Conservation (phyloP, 208 protist species). For the Acanthamoeba triangularis region DNA sequence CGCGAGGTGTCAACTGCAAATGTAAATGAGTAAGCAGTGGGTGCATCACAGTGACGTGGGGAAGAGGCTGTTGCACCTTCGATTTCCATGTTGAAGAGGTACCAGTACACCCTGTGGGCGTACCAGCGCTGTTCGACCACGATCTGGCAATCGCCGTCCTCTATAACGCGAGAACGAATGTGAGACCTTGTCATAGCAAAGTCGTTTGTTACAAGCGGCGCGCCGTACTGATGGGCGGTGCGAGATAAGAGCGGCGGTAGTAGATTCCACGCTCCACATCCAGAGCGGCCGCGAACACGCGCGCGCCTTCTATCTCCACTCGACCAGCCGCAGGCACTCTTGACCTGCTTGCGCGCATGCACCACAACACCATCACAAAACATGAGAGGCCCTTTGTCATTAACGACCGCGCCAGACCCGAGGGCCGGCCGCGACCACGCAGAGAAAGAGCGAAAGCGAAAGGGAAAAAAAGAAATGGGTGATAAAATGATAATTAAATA, state of each 20-base stretch:
- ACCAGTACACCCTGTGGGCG: slow-evolving; percentile 70
- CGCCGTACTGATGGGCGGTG: background rate
- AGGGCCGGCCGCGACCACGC: background rate
- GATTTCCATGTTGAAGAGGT: slow-evolving; percentile 67
- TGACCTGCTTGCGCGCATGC: slow-evolving; percentile 3
- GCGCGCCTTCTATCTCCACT: background rate
- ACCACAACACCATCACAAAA: background rate
- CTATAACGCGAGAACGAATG: background rate
- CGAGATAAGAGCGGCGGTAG: slow-evolving; percentile 35
- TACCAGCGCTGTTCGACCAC: slow-evolving; percentile 70
- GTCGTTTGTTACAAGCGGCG: too few species aligned
- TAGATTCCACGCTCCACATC: slow-evolving; percentile 55
- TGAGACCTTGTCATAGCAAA: too few species aligned
- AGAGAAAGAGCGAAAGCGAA: slow-evolving; percentile 12
- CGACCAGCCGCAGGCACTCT: slow-evolving; percentile 38
- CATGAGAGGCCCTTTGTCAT: background rate
- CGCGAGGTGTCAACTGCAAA: slow-evolving; percentile 69
- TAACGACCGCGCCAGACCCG: background rate
- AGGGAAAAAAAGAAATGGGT: background rate
- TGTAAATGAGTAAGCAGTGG: background rate
- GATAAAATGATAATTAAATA: background rate
- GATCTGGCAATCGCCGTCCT: background rate
- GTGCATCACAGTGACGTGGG: too few species aligned
- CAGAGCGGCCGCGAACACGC: slow-evolving; percentile 27
- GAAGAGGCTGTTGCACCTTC: background rate